Conservation (phyloP, 495 filamentous ascomycete genomes). For the Podospora pseudoanserina region DNA sequence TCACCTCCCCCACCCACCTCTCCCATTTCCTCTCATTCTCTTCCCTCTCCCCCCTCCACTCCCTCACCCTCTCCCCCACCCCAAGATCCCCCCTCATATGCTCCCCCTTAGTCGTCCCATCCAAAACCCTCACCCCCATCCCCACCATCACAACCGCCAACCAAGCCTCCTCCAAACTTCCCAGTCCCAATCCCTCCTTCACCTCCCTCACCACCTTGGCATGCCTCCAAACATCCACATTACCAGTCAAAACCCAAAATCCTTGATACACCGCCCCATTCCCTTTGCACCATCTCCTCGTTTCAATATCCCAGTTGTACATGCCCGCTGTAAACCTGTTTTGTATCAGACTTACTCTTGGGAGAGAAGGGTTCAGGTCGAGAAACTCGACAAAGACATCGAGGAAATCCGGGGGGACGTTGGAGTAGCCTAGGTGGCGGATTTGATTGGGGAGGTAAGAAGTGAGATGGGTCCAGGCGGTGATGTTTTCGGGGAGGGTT, state of each 20-base stretch:
- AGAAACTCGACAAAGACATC: slow-evolving; percentile 35
- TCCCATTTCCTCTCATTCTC: slow-evolving; percentile 45
- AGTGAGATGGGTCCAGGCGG: slow-evolving; percentile 55
- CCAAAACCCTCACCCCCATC: slow-evolving; percentile 55
- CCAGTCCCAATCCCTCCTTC: slow-evolving; percentile 46
- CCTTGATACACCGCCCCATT: slow-evolving; percentile 64
- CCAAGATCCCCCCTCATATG: slow-evolving; percentile 67
- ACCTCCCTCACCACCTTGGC: slow-evolving; percentile 51
- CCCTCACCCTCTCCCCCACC: slow-evolving; percentile 47
- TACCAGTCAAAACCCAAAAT: slow-evolving; percentile 78
- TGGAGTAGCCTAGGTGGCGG: slow-evolving; percentile 69
- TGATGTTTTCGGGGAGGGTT: slow-evolving; percentile 54
- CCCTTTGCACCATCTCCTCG: slow-evolving; percentile 61
- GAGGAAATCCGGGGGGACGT: slow-evolving; percentile 56
- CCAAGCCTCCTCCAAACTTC: slow-evolving; percentile 49
- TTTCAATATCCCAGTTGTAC: slow-evolving; percentile 56
- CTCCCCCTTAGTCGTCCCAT: slow-evolving; percentile 62
- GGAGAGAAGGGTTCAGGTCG: slow-evolving; percentile 14
- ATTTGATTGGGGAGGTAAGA: slow-evolving; percentile 57
- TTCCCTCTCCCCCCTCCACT: slow-evolving; percentile 41
- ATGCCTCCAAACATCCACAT: slow-evolving; percentile 52
- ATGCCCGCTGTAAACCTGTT: slow-evolving; percentile 65
- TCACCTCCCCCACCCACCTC: slow-evolving; percentile 44
- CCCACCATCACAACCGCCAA: slow-evolving; percentile 65
- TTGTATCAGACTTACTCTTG: slow-evolving; percentile 54